Base-by-base conservation (phyloP, 441 rosid genomes). In the Euphorbia celastroides region DNA sequence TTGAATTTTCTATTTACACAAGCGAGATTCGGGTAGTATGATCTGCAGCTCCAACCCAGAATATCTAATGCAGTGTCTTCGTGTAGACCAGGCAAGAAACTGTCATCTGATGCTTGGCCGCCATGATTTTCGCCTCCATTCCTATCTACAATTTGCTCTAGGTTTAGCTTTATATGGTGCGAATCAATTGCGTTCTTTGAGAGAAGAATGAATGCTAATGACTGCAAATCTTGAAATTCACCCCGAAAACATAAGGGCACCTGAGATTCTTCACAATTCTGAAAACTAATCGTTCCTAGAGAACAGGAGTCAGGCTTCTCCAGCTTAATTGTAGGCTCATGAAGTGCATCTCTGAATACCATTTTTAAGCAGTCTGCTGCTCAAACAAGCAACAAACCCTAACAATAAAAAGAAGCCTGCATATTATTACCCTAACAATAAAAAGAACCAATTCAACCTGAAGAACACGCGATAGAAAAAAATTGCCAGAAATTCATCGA, bases 1-100 rank as follows among this genome's bases (percentile, higher is more conserved):
- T 66, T 76, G 63, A 83, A 85, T 44, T 52, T 79, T 59, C 52
- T 74, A 61, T 85, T 85, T 64, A 85, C 71, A 23, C 76, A 76
- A 54, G 85, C 72, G 48, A 83, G 68, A 30, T 57, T 76, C 36
- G 82, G 78, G 63, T 76, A 79, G 56, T 81, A 78, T 6, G 85
- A 83, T 64, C 83, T 78, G 67, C 69, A 62, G 72, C 73, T 60
- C 78, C 78, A 57, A 31, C 80, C 84, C 23, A 80, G 64, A 59
- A 78, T 69, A 56, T 75, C 74, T 56, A 76, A 27, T 56, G 85
- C 71, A 2, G 78, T 69, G 26, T 78, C 82, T 13, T 81, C 78
- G 34, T 68, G 71, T 65, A 81, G 77, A 57, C 81, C 80, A 0
- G 85, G 85, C 38, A 81, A 62, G 38, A 76, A 59, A 50, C 76